Evolutionary conservation across 2,329 filamentous ascomycete genomes (phyloP).

Genomic region (Coniochaeta sp.): DNA sequence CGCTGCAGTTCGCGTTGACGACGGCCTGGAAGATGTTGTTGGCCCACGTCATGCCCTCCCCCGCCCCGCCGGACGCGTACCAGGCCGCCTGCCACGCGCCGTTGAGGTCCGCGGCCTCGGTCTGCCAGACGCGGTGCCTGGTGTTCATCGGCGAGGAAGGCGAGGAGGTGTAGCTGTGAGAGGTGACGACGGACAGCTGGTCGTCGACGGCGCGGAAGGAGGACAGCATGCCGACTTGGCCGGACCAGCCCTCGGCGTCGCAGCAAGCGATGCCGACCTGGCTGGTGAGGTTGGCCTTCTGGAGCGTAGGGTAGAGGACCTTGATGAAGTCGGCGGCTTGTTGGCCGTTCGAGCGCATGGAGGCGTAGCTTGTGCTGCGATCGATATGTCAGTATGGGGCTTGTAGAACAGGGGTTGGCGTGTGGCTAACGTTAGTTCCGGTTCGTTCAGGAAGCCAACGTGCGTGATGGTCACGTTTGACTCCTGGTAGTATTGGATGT

Average conservation of each 20-base stretch:
- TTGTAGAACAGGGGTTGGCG: not conserved
- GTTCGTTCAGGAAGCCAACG: conserved; percentile 24
- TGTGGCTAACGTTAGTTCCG: conserved; percentile 13
- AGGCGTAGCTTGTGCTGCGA: conserved; percentile 11
- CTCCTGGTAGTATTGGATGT: conserved; percentile 12
- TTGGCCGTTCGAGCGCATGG: conserved; percentile 26
- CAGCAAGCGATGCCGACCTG: conserved; percentile 4
- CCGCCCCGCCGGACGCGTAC: conserved; percentile 30
- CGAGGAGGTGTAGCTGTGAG: conserved; percentile 32
- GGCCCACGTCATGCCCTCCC: conserved; percentile 41
- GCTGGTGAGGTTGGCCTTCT: conserved; percentile 22
- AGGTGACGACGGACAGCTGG: conserved; percentile 30
- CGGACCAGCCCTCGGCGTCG: conserved; percentile 10
- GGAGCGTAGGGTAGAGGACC: conserved; percentile 32
- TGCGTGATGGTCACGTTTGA: conserved; percentile 17
- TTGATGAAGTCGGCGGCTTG: conserved; percentile 26
- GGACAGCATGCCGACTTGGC: conserved; percentile 7
- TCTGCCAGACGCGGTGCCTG: conserved; percentile 34
- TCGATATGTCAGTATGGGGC: not conserved
- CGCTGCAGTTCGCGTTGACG: conserved; percentile 32
- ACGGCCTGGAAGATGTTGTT: conserved; percentile 35
- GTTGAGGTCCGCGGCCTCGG: conserved; percentile 36
- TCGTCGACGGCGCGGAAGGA: conserved; percentile 29
- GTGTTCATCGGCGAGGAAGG: conserved; percentile 27
- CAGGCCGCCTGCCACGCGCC: conserved; percentile 30